phyloP scores from a whole-genome alignment of 2,329 filamentous ascomycete genomes.

The Trichoderma sp. region DNA sequence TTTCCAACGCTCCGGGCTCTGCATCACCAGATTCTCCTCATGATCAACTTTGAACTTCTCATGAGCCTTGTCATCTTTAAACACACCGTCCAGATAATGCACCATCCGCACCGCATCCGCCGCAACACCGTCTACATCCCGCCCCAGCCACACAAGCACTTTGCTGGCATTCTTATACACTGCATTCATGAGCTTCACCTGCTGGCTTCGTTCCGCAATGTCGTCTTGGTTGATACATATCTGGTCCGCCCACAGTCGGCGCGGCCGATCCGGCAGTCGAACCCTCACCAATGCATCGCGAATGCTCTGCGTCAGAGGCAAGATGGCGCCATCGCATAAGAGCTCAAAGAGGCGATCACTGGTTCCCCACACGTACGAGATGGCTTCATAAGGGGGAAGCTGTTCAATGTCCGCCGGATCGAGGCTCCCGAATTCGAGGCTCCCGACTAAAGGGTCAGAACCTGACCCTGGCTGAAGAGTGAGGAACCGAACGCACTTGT shows the following conservation, averaged over 20 bases:
- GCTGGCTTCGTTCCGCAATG: conserved; percentile 33
- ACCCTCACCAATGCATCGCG: conserved; percentile 32
- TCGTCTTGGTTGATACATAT: conserved; percentile 42
- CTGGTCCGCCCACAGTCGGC: conserved; percentile 40
- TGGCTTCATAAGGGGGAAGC: conserved; percentile 30
- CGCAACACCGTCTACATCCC: conserved; percentile 30
- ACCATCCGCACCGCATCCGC: conserved; percentile 30
- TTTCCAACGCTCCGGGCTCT: conserved; percentile 30
- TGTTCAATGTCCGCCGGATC: conserved; percentile 19
- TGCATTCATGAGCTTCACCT: conserved; percentile 40
- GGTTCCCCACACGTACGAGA: conserved; percentile 39
- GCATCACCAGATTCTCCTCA: conserved; percentile 31
- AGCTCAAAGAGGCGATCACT: conserved; percentile 26
- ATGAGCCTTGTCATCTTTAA: conserved; percentile 32
- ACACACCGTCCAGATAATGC: conserved; percentile 29
- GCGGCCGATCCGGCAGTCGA: conserved; percentile 24
- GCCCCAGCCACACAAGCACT: conserved; percentile 38
- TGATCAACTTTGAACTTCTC: conserved; percentile 29
- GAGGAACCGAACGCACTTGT: conserved; percentile 32
- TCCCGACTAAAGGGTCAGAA: conserved; percentile 30
- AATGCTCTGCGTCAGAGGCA: conserved; percentile 33
- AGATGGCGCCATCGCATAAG: conserved; percentile 24
- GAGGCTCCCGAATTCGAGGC: conserved; percentile 27
- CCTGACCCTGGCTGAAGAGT: conserved; percentile 31
- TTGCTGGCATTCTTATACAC: conserved; percentile 35